Base-by-base conservation (phyloP, 345 rosid genomes). In the Arabidopsis suecica region DNA sequence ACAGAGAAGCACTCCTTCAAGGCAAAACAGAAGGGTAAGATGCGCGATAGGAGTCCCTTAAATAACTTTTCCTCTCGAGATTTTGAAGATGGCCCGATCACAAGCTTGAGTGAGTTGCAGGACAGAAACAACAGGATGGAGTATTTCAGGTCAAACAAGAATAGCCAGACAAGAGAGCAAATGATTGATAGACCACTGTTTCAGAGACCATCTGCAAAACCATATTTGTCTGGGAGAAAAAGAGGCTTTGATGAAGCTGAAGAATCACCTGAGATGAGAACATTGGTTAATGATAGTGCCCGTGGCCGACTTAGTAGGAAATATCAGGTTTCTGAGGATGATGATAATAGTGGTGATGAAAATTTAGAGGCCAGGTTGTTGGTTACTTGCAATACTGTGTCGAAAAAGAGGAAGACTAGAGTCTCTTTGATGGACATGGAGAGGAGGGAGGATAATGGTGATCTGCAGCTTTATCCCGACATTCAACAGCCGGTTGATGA, bases 21-120 rank as follows among this genome's bases (percentile, higher is more conserved):
- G 86, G 82, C 80, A 70, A 93, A 89, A 84, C 87, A 86, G 78
- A 93, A 91, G 84, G 83, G 91, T 61, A 93, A 85, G 85, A 85
- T 82, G 84, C 84, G 50, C 62, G 88, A 83, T 65, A 77, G 85
- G 76, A 79, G 84, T 80, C 88, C 86, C 44, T 79, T 76, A 50
- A 78, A 75, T 71, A 74, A 71, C 57, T 83, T 84, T 64, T 73
- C 78, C 36, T 65, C 84, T 47, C 77, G 82, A 83, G 78, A 70
- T 75, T 71, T 82, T 75, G 86, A 76, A 50, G 83, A 85, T 25
- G 75, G 76, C 75, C 64, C 79, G 40, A 68, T 74, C 49, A 38
- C 81, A 3, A 73, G 79, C 54, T 53, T 79, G 67, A 80, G 80
- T 61, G 78, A 79, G 54, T 83, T 81, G 47, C 74, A 73, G 70